Evolutionary conservation across 176 grass and related monocot species (phyloP), one percentile per base, ranked within the genome.

Genomic region (Calamus simplicifolius): DNA sequence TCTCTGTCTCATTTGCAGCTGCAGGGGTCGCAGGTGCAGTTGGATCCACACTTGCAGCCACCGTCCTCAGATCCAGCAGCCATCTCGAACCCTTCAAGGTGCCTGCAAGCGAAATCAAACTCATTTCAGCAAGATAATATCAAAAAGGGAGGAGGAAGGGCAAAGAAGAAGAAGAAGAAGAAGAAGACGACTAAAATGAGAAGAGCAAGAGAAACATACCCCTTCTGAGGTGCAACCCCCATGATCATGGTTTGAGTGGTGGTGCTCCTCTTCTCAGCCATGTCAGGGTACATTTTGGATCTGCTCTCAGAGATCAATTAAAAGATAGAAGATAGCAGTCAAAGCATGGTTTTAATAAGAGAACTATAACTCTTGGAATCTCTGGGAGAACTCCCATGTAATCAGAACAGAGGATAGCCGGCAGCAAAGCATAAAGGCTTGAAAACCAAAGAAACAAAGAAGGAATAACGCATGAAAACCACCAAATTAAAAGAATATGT

Each of bases 11-110:
- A 89, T 59, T 89, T 89, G 57, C 83, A 92, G 56, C 0, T 92
- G 83, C 88, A 92, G 48, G 90, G 90, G 61, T 89, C 38, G 75
- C 90, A 95, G 51, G 5, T 76, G 79, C 90, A 95, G 61, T 31
- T 80, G 28, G 23, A 0, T 31, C 66, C 69, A 61, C 90, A 95
- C 77, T 79, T 81, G 85, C 90, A 95, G 0, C 83, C 87, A 10
- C 29, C 80, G 64, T 84, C 69, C 67, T 87, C 80, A 1, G 82
- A 84, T 48, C 69, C 83, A 31, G 59, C 21, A 4, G 56, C 54
- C 14, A 19, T 68, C 69, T 89, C 77, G 2, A 68, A 25, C 16
- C 66, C 88, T 3, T 66, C 82, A 1, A 64, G 2, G 16, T 67
- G 63, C 26, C 85, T 84, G 85, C 28, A 64, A 62, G 16, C 14